Evolutionary conservation across 2,329 filamentous ascomycete species (phyloP), one percentile per base, ranked within the genome.

Genomic region (Chaetomiaceae sp.): DNA sequence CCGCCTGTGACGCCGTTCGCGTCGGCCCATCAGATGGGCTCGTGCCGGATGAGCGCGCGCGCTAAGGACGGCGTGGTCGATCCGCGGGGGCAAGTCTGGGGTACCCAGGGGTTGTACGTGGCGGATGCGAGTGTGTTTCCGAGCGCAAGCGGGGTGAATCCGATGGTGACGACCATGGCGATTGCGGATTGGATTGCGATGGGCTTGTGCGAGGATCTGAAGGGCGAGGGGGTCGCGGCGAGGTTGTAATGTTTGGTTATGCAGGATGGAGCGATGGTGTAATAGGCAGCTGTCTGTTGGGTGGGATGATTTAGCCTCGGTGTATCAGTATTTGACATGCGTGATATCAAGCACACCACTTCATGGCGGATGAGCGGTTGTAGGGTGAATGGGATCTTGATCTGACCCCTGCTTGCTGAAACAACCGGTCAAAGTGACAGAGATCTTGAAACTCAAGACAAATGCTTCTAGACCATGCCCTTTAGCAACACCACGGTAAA

Each of bases 1-100:
- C 69, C 72, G 15, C 76, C 78, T 0, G 67, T 72, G 24, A 69
- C 72, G 18, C 62, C 68, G n/a, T 86, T 79, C 57, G 67, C 72
- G 24, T 84, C 80, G n/a, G 86, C 86, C 15, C 86, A 91, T 64
- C 86, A 90, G 68, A 90, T 90, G 86, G 83, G 85, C 18, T 79
- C 79, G 9, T 87, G 83, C 58, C 72, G 84, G 3, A 91, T 90
- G 86, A 79, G 79, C 49, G 69, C 70, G 35, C 65, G 63, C 51
- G 62, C 65, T 45, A 63, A 66, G 24, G 67, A 67, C 32, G 79
- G 79, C 22, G 80, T 82, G 11, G 81, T 84, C 2, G 76, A 83
- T 58, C 62, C 68, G 3, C 66, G 63, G 50, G 80, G 81, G 2
- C 69, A 62, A 51, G 78, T 88, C 6, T 90, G 84, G 83, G 84